Evolutionary conservation across 1,284 basidiomycete species (phyloP).

Genomic region (Porphyrellus sp.): DNA sequence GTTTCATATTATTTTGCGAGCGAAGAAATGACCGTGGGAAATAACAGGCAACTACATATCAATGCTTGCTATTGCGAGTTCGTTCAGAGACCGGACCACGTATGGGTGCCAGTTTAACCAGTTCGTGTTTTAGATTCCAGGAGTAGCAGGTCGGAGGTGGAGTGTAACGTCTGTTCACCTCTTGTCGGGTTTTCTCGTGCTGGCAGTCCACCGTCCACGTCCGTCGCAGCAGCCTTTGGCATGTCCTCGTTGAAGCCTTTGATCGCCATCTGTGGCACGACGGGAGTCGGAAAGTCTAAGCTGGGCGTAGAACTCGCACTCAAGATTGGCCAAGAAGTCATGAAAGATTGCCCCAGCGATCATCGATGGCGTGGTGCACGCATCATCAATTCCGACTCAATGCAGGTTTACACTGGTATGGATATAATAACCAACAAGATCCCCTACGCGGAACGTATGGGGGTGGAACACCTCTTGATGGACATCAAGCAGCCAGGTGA

Average conservation of each 20-base stretch:
- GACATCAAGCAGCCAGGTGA: constrained; percentile 81
- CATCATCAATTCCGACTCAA: constrained; percentile 94
- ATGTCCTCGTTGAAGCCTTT: constrained; percentile 47
- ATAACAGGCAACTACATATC: background rate
- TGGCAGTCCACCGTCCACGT: background rate
- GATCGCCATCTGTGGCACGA: constrained; percentile 89
- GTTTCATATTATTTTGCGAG: background rate
- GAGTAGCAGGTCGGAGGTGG: background rate
- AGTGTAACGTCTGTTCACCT: background rate
- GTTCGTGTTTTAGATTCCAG: background rate
- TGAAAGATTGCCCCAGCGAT: constrained; percentile 14
- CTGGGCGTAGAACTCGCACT: constrained; percentile 87
- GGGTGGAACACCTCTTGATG: constrained; percentile 88
- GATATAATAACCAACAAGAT: constrained; percentile 97
- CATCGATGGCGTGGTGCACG: constrained; percentile 59
- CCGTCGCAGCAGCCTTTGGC: background rate
- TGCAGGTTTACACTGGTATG: constrained; percentile 96
- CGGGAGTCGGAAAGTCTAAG: constrained; percentile 95
- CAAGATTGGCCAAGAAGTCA: constrained; percentile 40
- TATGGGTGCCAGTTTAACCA: background rate
- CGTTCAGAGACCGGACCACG: background rate
- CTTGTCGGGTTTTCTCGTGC: background rate
- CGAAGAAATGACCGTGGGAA: constrained; percentile 3
- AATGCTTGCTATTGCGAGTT: background rate
- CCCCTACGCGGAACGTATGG: constrained; percentile 70